Base-by-base conservation (phyloP, 306 rosid species). In the Rosa multiflora region DNA sequence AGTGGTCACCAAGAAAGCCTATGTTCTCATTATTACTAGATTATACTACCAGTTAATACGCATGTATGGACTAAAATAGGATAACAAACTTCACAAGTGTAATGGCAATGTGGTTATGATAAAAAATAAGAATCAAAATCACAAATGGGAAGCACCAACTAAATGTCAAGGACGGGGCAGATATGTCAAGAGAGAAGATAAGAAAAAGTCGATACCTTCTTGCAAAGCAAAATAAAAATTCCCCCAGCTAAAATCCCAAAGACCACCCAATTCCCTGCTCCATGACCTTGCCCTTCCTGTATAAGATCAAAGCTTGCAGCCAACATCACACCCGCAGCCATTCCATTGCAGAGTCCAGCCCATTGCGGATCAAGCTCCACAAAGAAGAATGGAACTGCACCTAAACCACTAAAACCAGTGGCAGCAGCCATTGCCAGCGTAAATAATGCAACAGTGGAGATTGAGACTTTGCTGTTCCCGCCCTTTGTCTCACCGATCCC, bases 291-390 rank as follows among this genome's bases (percentile, higher is more conserved):
- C 80, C 99, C 99, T 86, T 96, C 99, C 87, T 90, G 94, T 46
- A 96, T 77, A 18, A 96, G 91, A 79, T 93, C 98, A 83, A 96
- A 96, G 89, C 99, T 96, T 9, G 98, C 98, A 79, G 98, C 97
- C 91, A 96, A 84, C 99, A 96, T 96, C 68, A 96, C 99, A 87
- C 99, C 99, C 43, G 99, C 97, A 62, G 98, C 99, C 95, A 96
- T 96, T 83, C 99, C 99, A 72, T 96, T 96, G 87, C 99, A 96
- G 58, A 96, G 73, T 46, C 99, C 99, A 61, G 97, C 98, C 99
- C 99, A 96, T 74, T 90, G 96, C 2, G 98, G 96, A 85, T 93
- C 97, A 79, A 93, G 99, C 87, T 96, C 97, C 82, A 96, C 96
- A 85, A 96, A 96, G 92, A 96, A 96, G 91, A 96, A 96, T 4